A percentile compares a stretch with the other conserved stretches of the same genome.
These are phyloP conservation scores for Juncus effusus DNA, from an alignment of 176 grass and related monocot species.

Conservation along the genomic window DNA sequence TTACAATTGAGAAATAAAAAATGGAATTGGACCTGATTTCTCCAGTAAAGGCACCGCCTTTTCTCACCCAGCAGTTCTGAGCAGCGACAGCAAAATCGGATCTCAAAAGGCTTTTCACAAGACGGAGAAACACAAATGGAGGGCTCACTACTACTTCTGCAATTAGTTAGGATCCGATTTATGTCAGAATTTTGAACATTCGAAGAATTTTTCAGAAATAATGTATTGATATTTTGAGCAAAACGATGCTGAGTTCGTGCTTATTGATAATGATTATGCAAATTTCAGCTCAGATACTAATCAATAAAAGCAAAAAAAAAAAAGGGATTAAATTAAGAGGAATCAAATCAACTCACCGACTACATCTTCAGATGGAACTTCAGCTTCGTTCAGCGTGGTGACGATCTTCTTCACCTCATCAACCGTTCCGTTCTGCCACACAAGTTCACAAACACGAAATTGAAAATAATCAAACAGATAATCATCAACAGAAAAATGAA, in stretches of 20 bases:
- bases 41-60: constrained; percentile 79
- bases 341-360: constrained; percentile 45
- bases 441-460: no score
- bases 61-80: constrained; percentile 92
- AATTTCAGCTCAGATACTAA: background rate
- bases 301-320: background rate
- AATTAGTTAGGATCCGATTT: background rate
- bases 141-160: constrained; percentile 93
- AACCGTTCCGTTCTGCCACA: constrained; percentile 58
- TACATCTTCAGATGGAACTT: constrained; percentile 67
- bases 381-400: constrained; percentile 61
- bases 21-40: constrained; percentile 71
- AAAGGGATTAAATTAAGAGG: background rate
- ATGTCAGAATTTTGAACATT: background rate
- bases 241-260: no score
- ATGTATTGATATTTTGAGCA: background rate
- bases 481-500: constrained; percentile 13
- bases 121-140: constrained; percentile 75
- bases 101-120: constrained; percentile 57
- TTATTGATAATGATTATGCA: no score
- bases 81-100: constrained; percentile 69
- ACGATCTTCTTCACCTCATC: constrained; percentile 94
- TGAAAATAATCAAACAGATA: background rate
- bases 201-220: background rate
- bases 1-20: constrained; percentile 5